Evolutionary conservation across 1,284 basidiomycete genomes (phyloP).

Genomic region (Fomitopsis pinicola): DNA sequence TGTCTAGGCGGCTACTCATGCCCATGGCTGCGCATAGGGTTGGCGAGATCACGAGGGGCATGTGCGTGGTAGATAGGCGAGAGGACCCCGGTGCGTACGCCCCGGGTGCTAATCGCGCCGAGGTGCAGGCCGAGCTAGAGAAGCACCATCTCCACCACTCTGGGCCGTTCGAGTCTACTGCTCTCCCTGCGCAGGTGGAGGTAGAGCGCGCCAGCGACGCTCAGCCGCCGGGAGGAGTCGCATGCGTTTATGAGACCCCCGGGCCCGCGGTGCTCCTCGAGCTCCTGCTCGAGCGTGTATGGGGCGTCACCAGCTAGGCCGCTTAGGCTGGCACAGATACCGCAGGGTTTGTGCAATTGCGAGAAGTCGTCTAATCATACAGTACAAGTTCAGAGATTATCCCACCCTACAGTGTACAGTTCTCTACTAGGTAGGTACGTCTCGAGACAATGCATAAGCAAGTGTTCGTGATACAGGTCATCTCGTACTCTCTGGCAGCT

Average conservation of each 20-base stretch:
- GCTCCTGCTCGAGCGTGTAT: constrained; percentile 50
- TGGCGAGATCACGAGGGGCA: constrained; percentile 64
- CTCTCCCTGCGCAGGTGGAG: constrained; percentile 50
- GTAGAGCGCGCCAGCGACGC: constrained; percentile 31
- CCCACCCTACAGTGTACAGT: background rate
- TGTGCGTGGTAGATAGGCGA: constrained; percentile 71
- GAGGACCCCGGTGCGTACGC: constrained; percentile 55
- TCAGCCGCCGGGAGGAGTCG: constrained; percentile 34
- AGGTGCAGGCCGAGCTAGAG: constrained; percentile 52
- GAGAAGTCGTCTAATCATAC: background rate
- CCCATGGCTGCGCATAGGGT: constrained; percentile 21
- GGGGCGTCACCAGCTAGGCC: constrained; percentile 37
- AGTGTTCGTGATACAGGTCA: background rate
- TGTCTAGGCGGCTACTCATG: background rate
- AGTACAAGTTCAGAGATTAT: background rate
- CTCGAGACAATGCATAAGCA: background rate
- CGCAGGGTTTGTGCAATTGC: background rate
- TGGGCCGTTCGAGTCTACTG: constrained; percentile 42
- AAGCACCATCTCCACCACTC: constrained; percentile 29
- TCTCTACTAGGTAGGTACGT: background rate
- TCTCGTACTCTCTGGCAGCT: background rate
- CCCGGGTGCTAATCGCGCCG: constrained; percentile 56
- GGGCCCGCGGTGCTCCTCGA: constrained; percentile 46
- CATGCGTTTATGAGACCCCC: constrained; percentile 53
- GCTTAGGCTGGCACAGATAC: background rate